A percentile compares a stretch with the other conserved stretches of the same genome.
phyloP scores from a whole-genome alignment of 352 stramenopile genomes.

The Globisporangium barbulae region DNA sequence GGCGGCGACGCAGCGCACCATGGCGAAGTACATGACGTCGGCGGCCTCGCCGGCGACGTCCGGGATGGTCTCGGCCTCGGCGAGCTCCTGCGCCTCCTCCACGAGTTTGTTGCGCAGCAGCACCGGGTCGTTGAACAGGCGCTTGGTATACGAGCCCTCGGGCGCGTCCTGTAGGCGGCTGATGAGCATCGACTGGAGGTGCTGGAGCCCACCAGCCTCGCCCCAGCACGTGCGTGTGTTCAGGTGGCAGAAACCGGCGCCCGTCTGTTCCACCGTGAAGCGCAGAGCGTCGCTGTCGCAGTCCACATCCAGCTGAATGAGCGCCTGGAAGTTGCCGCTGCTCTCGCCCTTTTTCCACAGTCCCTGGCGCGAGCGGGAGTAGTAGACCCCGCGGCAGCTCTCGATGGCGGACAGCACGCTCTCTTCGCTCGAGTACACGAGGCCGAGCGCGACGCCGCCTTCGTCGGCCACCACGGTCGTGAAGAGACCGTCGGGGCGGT shows the following conservation, averaged over 20 bases:
- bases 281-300: slow-evolving; percentile 95
- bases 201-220: slow-evolving; percentile 74
- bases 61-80: slow-evolving; percentile 77
- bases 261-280: slow-evolving; percentile 91
- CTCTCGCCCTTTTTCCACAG: slow-evolving; percentile 97
- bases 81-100: slow-evolving; percentile 94
- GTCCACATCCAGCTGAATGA: slow-evolving; percentile 93
- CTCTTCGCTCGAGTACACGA: slow-evolving; percentile 94
- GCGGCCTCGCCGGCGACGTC: slow-evolving; percentile 94
- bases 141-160: slow-evolving; percentile 95
- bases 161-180: slow-evolving; percentile 86
- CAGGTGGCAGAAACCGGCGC: slow-evolving; percentile 78
- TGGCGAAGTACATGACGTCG: slow-evolving; percentile 97
- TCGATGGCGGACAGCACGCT: slow-evolving; percentile 89
- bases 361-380: slow-evolving; percentile 87
- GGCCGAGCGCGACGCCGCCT: slow-evolving; percentile 82
- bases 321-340: slow-evolving; percentile 91
- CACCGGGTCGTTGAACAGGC: slow-evolving; percentile 91
- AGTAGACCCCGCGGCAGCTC: slow-evolving; percentile 92
- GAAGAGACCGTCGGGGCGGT: slow-evolving; percentile 90
- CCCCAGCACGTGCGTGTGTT: slow-evolving; percentile 95
- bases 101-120: slow-evolving; percentile 96
- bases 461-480: slow-evolving; percentile 94
- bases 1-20: slow-evolving; percentile 90
- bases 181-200: slow-evolving; percentile 89